Conservation (phyloP, 441 rosid genomes). For the Cnidoscolus chayamansa region DNA sequence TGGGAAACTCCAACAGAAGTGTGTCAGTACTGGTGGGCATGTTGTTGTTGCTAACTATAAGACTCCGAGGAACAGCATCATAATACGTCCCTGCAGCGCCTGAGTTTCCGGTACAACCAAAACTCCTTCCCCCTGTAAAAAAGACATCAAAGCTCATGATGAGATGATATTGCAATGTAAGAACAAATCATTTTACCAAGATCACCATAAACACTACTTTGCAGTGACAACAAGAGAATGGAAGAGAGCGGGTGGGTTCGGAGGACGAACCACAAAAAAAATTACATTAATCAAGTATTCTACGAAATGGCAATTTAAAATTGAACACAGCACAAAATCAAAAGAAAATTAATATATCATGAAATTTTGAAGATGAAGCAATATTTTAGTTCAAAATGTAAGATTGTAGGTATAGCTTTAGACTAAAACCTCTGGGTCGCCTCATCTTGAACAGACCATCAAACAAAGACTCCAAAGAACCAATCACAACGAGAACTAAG, state of each 20-base stretch:
- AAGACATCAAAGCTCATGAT: constrained; percentile 13
- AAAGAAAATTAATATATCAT: background rate
- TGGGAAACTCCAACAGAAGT: constrained; percentile 64
- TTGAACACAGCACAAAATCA: background rate
- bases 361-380: background rate
- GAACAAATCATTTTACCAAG: background rate
- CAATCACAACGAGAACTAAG: constrained; percentile 4
- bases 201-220: background rate
- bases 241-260: background rate
- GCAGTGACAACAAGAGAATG: background rate
- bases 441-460: constrained; percentile 1
- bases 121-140: constrained; percentile 58
- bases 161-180: background rate
- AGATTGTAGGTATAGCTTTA: background rate
- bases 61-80: constrained; percentile 74
- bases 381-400: background rate
- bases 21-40: constrained; percentile 67
- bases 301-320: no score
- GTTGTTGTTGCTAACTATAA: constrained; percentile 56
- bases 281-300: no score
- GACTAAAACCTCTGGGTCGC: constrained; percentile 2
- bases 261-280: background rate
- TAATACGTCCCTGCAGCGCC: constrained; percentile 79
- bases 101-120: constrained; percentile 58
- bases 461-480: background rate